phyloP scores from a whole-genome alignment of 345 rosid species.

The Draba incana region DNA sequence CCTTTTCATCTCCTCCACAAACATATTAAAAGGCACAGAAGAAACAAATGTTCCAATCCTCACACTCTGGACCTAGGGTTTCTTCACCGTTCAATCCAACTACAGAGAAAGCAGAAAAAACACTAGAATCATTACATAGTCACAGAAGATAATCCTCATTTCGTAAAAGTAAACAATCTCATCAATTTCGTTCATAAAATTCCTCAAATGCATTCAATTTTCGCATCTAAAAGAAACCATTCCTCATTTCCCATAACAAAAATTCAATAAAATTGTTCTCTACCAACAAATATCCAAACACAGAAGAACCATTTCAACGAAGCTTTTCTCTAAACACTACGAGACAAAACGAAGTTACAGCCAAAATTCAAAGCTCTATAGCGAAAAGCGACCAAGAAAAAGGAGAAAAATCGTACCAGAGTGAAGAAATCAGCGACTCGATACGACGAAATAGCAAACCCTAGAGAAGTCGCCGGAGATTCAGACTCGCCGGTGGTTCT shows the following conservation, averaged over 20 bases:
- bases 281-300: background rate
- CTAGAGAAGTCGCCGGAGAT: constrained; percentile 12
- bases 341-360: constrained; percentile 28
- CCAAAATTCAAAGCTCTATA: constrained; percentile 1
- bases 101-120: constrained; percentile 14
- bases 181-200: background rate
- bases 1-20: constrained; percentile 50
- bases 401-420: constrained; percentile 36
- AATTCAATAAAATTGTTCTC: constrained; percentile 27
- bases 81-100: constrained; percentile 33
- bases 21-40: constrained; percentile 41
- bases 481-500: constrained; percentile 39
- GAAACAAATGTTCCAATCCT: constrained; percentile 32
- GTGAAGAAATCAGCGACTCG: constrained; percentile 33
- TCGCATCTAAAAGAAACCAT: constrained; percentile 22
- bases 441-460: constrained; percentile 17
- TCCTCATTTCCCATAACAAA: constrained; percentile 8
- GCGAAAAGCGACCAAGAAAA: constrained; percentile 1
- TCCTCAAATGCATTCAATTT: constrained; percentile 3
- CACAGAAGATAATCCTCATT: background rate
- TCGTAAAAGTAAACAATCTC: background rate
- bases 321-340: constrained; percentile 6
- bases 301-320: background rate
- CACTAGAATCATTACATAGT: constrained; percentile 22
- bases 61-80: constrained; percentile 45